phyloP scores from a whole-genome alignment of 371 early-diverging fungal genomes.

The Mortierella sp. region DNA sequence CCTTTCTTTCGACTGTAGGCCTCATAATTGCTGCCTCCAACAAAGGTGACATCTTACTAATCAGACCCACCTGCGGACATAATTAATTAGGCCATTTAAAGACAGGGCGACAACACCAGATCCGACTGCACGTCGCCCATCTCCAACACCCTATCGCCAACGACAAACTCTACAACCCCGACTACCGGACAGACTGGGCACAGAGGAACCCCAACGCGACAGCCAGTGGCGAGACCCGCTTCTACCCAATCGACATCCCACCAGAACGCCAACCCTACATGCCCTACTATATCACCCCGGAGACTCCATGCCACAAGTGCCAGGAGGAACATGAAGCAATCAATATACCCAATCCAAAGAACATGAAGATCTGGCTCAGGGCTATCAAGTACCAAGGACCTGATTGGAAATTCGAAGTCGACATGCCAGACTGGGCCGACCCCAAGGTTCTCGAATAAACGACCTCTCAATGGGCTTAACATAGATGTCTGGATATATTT shows the following conservation, averaged over 20 bases:
- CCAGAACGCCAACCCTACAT: constrained; percentile 49
- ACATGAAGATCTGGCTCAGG: constrained; percentile 57
- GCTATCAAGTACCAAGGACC: constrained; percentile 54
- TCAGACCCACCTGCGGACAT: background rate
- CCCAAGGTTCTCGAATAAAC: constrained; percentile 29
- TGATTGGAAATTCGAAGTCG: constrained; percentile 53
- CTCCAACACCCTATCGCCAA: constrained; percentile 48
- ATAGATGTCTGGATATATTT: background rate
- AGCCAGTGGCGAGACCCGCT: constrained; percentile 40
- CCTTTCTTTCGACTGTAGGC: background rate
- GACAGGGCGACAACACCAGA: constrained; percentile 56
- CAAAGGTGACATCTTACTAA: background rate
- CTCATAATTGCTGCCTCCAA: background rate
- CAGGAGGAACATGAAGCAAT: constrained; percentile 27
- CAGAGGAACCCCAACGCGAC: background rate
- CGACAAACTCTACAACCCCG: constrained; percentile 47
- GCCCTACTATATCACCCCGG: constrained; percentile 39
- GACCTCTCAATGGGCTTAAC: background rate
- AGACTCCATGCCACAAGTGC: constrained; percentile 53
- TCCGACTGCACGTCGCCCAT: constrained; percentile 49
- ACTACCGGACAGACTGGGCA: constrained; percentile 16
- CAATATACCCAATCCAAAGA: constrained; percentile 33
- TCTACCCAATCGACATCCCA: constrained; percentile 46
- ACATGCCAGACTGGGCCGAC: constrained; percentile 56
- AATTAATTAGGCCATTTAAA: constrained; percentile 27